These are phyloP conservation scores for Ophioceras dolichostomum DNA, from an alignment of 2,329 filamentous ascomycete species.

Conservation along the genomic window DNA sequence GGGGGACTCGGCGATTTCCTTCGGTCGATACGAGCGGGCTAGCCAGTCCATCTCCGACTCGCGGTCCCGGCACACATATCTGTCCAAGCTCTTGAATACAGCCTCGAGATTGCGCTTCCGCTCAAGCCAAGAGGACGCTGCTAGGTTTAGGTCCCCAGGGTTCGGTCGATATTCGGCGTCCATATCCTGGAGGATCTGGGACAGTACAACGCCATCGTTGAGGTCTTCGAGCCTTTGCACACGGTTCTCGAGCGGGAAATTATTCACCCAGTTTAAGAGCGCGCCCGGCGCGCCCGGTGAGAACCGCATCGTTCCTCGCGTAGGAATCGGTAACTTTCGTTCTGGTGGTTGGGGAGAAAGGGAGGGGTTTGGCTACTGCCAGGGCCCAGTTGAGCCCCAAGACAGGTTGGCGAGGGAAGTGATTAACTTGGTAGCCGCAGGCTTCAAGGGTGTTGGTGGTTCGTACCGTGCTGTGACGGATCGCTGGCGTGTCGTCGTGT, in stretches of 20 bases:
- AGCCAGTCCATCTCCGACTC: slow-evolving; percentile 2
- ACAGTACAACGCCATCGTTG: slow-evolving; percentile 40
- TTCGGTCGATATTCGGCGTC: slow-evolving; percentile 46
- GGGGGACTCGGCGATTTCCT: slow-evolving; percentile 28
- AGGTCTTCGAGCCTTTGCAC: slow-evolving; percentile 38
- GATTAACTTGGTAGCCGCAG: too few species aligned
- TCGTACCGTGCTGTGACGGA: too few species aligned
- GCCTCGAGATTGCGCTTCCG: slow-evolving; percentile 90
- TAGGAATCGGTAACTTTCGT: too few species aligned
- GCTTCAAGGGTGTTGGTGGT: too few species aligned
- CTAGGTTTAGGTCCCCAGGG: slow-evolving; percentile 37
- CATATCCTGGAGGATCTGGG: slow-evolving; percentile 43
- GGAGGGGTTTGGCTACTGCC: too few species aligned
- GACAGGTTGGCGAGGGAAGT: too few species aligned
- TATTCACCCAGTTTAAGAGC: slow-evolving; percentile 42
- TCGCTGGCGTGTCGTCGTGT: too few species aligned
- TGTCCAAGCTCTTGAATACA: slow-evolving; percentile 75
- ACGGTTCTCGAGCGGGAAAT: slow-evolving; percentile 30
- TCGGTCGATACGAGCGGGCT: slow-evolving; percentile 1
- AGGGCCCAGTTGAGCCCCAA: too few species aligned
- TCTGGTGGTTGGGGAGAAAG: too few species aligned
- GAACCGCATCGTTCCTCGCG: slow-evolving; percentile 14
- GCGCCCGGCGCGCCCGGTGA: slow-evolving; percentile 35
- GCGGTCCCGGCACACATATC: slow-evolving; percentile 36
- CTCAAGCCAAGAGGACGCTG: slow-evolving; percentile 31